Percentiles rank a stretch among this genome's conserved stretches.
Conservation (phyloP, 2,329 filamentous ascomycete species). For the Fusarium setosum region DNA sequence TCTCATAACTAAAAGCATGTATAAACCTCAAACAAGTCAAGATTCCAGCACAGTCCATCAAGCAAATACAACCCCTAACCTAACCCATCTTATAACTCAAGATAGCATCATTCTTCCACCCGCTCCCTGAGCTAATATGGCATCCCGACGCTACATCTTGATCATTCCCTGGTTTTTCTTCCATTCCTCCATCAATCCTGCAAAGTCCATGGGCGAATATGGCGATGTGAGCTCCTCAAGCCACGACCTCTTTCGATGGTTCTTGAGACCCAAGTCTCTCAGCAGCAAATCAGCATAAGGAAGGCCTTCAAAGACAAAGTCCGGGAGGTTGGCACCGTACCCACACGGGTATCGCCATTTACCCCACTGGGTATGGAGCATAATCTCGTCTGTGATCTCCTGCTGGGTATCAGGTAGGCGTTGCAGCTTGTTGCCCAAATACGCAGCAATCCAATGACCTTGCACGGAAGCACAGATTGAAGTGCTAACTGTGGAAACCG, state of each 20-base stretch:
- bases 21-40: too few species aligned
- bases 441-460: conserved; percentile 68
- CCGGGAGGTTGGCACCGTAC: conserved; percentile 69
- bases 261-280: conserved; percentile 69
- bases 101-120: too few species aligned
- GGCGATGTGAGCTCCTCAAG: neutral
- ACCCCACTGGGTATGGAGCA: conserved; percentile 74
- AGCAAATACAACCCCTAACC: too few species aligned
- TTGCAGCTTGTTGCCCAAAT: conserved; percentile 62
- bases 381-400: conserved; percentile 60
- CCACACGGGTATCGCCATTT: conserved; percentile 74
- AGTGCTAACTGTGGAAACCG: conserved; percentile 48
- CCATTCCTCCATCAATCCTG: neutral
- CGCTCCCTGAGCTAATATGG: too few species aligned
- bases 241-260: neutral
- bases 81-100: too few species aligned
- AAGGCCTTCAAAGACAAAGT: conserved; percentile 82
- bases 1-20: too few species aligned
- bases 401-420: conserved; percentile 27
- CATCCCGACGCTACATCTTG: neutral
- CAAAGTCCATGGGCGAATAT: neutral
- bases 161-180: neutral
- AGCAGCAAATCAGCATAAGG: conserved; percentile 67
- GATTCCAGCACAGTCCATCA: too few species aligned
- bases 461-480: conserved; percentile 49